Conservation (phyloP, 2,329 filamentous ascomycete species). For the Drechslerella dactyloides region DNA sequence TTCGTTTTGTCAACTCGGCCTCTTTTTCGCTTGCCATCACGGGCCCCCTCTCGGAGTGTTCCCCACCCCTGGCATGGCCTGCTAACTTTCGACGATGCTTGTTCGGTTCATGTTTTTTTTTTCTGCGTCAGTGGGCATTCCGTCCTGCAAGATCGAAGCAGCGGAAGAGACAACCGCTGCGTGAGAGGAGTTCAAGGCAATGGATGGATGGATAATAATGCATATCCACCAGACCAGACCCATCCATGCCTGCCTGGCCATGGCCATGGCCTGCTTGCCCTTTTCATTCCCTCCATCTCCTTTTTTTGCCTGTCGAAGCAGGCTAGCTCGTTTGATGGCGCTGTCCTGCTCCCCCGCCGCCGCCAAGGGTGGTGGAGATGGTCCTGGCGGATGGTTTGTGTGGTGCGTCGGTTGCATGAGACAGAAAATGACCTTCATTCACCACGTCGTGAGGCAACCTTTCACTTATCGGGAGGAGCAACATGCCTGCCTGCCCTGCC, state of each 20-base stretch:
- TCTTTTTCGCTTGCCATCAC: conserved; percentile 35
- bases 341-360: conserved; percentile 27
- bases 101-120: conserved; percentile 2
- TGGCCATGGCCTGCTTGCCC: not conserved
- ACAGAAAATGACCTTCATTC: conserved; percentile 21
- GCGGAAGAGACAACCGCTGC: conserved; percentile 40
- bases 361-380: conserved; percentile 35
- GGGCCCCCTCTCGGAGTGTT: conserved; percentile 23
- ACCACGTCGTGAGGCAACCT: conserved; percentile 23
- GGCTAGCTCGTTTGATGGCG: conserved; percentile 46
- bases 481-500: conserved; percentile 38
- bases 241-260: conserved; percentile 24
- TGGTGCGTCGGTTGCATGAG: conserved; percentile 42
- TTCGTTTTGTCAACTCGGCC: conserved; percentile 16
- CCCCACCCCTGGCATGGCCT: conserved; percentile 10
- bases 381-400: no score
- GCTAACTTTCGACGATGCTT: conserved; percentile 15
- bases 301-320: conserved; percentile 46
- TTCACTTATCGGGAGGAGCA: conserved; percentile 39
- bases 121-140: conserved; percentile 47
- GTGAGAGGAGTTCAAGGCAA: conserved; percentile 48
- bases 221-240: conserved; percentile 21
- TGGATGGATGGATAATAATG: conserved; percentile 17
- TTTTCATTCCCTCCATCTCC: conserved; percentile 8
- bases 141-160: conserved; percentile 46